phyloP scores from a whole-genome alignment of 1,139 yeast genomes.

The Hyphopichia fennica region DNA sequence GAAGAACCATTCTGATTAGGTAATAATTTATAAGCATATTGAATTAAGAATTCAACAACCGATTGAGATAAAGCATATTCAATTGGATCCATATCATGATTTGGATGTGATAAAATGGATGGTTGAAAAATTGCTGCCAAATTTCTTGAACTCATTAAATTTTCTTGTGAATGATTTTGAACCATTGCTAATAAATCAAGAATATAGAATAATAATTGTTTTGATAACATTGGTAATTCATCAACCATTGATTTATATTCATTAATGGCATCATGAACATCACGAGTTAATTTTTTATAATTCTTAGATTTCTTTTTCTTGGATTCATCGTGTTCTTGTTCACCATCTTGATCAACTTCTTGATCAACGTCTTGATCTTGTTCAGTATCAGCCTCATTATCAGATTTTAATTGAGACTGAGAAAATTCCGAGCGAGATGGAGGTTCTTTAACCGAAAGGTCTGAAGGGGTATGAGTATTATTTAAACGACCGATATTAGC shows the following conservation, averaged over 20 bases:
- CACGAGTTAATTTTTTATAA: constrained; percentile 50
- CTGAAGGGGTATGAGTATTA: constrained; percentile 4
- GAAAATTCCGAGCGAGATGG: constrained; percentile 3
- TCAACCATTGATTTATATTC: constrained; percentile 71
- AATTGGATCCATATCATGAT: constrained; percentile 86
- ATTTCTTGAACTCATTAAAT: constrained; percentile 90
- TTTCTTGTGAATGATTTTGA: constrained; percentile 72
- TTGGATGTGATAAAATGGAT: constrained; percentile 86
- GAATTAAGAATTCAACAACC: constrained; percentile 86
- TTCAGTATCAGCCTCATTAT: background rate
- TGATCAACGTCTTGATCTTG: constrained; percentile 2
- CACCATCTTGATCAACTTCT: constrained; percentile 1
- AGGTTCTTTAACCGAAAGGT: background rate
- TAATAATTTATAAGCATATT: constrained; percentile 75
- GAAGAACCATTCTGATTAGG: constrained; percentile 37
- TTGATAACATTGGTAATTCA: constrained; percentile 65
- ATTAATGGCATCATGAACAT: constrained; percentile 66
- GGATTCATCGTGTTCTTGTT: constrained; percentile 1
- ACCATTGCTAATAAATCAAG: constrained; percentile 86
- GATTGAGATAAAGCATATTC: constrained; percentile 87
- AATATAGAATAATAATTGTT: constrained; percentile 84
- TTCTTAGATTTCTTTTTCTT: constrained; percentile 26
- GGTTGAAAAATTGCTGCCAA: constrained; percentile 97
- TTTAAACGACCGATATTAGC: constrained; percentile 30
- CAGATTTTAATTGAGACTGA: constrained; percentile 6